Conservation (phyloP, 148 eudicot species). For the Rheum nobile region DNA sequence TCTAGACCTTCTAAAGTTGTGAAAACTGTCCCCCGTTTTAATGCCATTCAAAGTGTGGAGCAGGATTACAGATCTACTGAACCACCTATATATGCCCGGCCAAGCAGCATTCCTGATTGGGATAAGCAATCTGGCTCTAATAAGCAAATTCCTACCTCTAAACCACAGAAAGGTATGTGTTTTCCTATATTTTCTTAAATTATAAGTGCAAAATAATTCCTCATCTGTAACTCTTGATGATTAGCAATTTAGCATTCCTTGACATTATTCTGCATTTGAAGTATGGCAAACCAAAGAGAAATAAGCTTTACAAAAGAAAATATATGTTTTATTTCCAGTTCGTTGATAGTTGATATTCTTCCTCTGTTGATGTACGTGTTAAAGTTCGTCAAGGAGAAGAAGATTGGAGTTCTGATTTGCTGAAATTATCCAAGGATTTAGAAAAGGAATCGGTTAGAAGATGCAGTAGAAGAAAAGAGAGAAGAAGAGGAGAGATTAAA, state of each 20-base stretch:
- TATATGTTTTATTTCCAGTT: background rate
- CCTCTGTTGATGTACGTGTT: background rate
- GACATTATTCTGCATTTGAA: background rate
- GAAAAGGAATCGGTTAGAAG: background rate
- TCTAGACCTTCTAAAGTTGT: slow-evolving; percentile 31
- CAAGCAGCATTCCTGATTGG: slow-evolving; percentile 10
- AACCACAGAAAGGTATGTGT: slow-evolving; percentile 23
- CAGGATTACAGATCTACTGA: slow-evolving; percentile 18
- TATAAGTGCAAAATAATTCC: background rate
- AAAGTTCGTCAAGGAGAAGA: background rate
- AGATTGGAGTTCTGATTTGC: background rate
- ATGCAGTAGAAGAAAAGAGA: background rate
- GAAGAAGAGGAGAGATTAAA: background rate
- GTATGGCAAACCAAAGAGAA: background rate
- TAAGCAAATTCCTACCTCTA: slow-evolving; percentile 12
- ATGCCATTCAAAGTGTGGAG: slow-evolving; percentile 7
- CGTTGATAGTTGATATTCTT: background rate
- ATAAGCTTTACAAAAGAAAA: background rate
- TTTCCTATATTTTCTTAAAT: background rate
- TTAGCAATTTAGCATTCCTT: background rate
- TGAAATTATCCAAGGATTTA: no score
- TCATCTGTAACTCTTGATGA: background rate
- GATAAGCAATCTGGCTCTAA: slow-evolving; percentile 13
- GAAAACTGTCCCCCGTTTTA: slow-evolving; percentile 9
- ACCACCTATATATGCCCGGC: slow-evolving; percentile 40